Conservation (phyloP, 2,329 filamentous ascomycete species). For the Cytospora piceicola region DNA sequence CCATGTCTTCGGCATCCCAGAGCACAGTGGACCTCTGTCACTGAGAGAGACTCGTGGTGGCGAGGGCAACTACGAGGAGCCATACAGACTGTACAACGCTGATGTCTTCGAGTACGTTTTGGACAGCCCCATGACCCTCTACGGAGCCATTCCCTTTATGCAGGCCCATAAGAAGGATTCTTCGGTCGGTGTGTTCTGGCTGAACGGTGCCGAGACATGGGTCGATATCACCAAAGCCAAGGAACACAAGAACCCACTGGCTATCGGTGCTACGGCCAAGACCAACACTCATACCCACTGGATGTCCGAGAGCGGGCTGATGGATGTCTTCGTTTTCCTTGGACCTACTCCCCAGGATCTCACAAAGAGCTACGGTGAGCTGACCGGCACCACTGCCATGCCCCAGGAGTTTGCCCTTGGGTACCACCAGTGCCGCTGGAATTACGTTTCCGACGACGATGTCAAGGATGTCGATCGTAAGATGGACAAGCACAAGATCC, state of each 20-base stretch:
- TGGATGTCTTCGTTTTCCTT: conserved; percentile 94
- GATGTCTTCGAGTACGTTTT: conserved; percentile 98
- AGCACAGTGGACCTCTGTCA: conserved; percentile 86
- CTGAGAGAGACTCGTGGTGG: conserved; percentile 90
- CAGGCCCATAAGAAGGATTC: conserved; percentile 94
- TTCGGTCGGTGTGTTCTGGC: conserved; percentile 94
- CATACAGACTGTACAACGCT: conserved; percentile 92
- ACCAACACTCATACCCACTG: conserved; percentile 89
- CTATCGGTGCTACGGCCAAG: conserved; percentile 69
- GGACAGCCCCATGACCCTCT: conserved; percentile 97
- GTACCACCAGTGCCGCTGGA: conserved; percentile 98
- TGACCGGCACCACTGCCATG: conserved; percentile 89
- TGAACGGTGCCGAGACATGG: conserved; percentile 97
- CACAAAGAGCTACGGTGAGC: conserved; percentile 79
- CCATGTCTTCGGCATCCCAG: conserved; percentile 92
- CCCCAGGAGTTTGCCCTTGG: conserved; percentile 91
- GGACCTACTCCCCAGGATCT: conserved; percentile 85
- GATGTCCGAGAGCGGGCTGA: conserved; percentile 88
- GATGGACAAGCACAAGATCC: conserved; percentile 93
- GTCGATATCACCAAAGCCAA: conserved; percentile 88
- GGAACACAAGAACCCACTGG: conserved; percentile 73
- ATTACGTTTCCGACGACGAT: conserved; percentile 96
- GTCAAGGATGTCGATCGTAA: conserved; percentile 95
- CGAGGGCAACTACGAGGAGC: conserved; percentile 81
- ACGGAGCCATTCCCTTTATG: conserved; percentile 97